Base-by-base conservation (phyloP, 2,329 filamentous ascomycete species). In the Colletotrichum echinochloae region DNA sequence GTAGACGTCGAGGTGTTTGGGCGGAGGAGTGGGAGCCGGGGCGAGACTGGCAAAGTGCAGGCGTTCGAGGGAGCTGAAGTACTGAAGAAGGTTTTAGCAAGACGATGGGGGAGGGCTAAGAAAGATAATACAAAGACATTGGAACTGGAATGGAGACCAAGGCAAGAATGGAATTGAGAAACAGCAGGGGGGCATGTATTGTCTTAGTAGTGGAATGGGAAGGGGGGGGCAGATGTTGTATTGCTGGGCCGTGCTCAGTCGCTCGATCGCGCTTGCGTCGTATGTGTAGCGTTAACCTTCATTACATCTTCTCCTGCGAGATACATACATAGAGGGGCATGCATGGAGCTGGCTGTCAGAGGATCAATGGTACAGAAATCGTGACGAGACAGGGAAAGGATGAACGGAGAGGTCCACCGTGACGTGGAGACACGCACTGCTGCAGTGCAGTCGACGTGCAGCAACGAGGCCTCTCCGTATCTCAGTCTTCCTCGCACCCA, bases 61-160 rank as follows among this genome's bases (percentile, higher is more conserved):
- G 68, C 91, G 88, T 80, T 94, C 92, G 73, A 92, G 85, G 9
- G 89, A 90, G 39, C 91, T 92, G 82, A 94, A 93, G 82, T 92
- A 93, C 88, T 94, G 78, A 65, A 37, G 60, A 68, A 72, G 44
- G 28, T 55, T 65, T 73, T 72, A 73, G 72, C 60, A 72, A 28
- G 28, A 20, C 18, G 59, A 54, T 28, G n/a, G 39, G 30, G 23
- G 2, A 39, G 37, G 37, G 5, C 5, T 11, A 16, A 39, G 37
- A 39, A 16, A 20, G 7, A 5, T 9, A n/a, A 14, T 54, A 62
- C 55, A 70, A 65, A 67, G 59, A 48, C 54, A 57, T 30, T 16
- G 46, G n/a, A n/a, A 48, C 55, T 18, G 57, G 33, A 49, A 63
- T 46, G 61, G 28, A 57, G 37, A 51, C 28, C 44, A 39, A 48